A percentile compares a stretch with the other conserved stretches of the same genome.
phyloP scores from a whole-genome alignment of 2,329 filamentous ascomycete species.

The Chrysoporthe austroafricana region DNA sequence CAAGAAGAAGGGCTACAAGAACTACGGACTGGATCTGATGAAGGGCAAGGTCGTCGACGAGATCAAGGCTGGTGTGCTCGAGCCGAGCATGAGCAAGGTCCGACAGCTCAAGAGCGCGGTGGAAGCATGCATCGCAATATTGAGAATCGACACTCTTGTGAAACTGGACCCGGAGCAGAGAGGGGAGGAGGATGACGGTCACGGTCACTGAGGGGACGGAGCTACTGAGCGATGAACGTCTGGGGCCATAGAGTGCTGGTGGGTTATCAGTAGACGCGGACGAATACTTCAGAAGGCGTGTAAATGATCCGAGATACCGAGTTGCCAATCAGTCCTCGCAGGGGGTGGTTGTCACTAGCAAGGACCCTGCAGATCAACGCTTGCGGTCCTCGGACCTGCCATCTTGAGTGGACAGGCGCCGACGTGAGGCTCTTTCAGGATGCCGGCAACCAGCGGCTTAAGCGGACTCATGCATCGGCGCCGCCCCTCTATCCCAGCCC shows the following conservation, averaged over 20 bases:
- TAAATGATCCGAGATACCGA: constrained; percentile 16
- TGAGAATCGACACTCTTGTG: constrained; percentile 98
- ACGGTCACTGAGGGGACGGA: constrained; percentile 69
- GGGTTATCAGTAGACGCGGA: constrained; percentile 5
- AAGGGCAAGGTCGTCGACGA: constrained; percentile 92
- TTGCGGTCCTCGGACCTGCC: constrained; percentile 8
- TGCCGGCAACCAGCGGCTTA: constrained; percentile 20
- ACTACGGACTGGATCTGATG: constrained; percentile 90
- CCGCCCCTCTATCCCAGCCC: constrained; percentile 9
- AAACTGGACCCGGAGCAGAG: constrained; percentile 91
- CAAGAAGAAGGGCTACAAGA: constrained; percentile 96
- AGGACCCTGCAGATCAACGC: constrained; percentile 1
- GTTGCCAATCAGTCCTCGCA: background rate
- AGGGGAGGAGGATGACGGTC: constrained; percentile 76
- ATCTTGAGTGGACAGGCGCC: background rate
- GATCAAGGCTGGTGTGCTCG: constrained; percentile 91
- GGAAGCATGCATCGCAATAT: constrained; percentile 97
- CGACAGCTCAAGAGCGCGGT: constrained; percentile 98
- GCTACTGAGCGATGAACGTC: background rate
- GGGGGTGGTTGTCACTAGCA: background rate
- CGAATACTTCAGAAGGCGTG: constrained; percentile 7
- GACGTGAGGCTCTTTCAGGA: background rate
- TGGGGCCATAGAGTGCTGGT: constrained; percentile 3
- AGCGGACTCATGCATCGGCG: constrained; percentile 8
- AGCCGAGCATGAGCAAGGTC: constrained; percentile 98